Evolutionary conservation across 768 basidiomycete genomes (phyloP).

Genomic region (Boletus rubescentipes): DNA sequence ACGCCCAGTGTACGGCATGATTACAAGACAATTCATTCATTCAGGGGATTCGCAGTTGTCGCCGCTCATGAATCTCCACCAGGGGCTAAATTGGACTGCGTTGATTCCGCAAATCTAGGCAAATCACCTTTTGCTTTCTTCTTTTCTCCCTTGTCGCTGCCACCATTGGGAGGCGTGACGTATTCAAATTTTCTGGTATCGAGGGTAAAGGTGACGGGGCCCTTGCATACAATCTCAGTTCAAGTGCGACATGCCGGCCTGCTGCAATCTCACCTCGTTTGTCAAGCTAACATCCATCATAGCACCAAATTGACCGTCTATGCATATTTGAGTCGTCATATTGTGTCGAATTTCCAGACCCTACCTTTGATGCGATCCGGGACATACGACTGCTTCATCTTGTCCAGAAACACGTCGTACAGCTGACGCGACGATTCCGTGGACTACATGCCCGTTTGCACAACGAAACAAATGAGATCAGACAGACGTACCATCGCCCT

Average conservation of each 20-base stretch:
- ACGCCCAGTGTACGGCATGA: not conserved
- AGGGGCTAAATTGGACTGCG: not conserved
- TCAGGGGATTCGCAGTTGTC: not conserved
- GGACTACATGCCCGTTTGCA: constrained; percentile 43
- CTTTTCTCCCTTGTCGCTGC: constrained; percentile 9
- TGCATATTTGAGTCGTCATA: not conserved
- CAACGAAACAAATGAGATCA: not conserved
- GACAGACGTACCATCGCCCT: constrained; percentile 72
- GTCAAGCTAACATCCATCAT: constrained; percentile 92
- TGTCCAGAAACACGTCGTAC: constrained; percentile 72
- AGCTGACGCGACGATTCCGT: constrained; percentile 63
- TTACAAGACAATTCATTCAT: constrained; percentile 2
- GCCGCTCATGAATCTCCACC: constrained; percentile 8
- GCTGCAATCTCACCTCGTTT: constrained; percentile 66
- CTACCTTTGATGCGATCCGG: constrained; percentile 79
- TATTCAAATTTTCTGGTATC: constrained; percentile 82
- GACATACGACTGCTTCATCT: constrained; percentile 63
- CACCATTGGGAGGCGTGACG: constrained; percentile 30
- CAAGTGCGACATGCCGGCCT: not conserved
- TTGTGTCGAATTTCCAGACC: not conserved
- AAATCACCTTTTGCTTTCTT: constrained; percentile 5
- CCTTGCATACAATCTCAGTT: constrained; percentile 49
- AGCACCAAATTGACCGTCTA: constrained; percentile 92
- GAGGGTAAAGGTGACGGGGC: constrained; percentile 82
- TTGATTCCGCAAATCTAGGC: constrained; percentile 4